A percentile compares a stretch with the other conserved stretches of the same genome.
Conservation (phyloP, 306 rosid species). For the Cucurbita pepo region DNA sequence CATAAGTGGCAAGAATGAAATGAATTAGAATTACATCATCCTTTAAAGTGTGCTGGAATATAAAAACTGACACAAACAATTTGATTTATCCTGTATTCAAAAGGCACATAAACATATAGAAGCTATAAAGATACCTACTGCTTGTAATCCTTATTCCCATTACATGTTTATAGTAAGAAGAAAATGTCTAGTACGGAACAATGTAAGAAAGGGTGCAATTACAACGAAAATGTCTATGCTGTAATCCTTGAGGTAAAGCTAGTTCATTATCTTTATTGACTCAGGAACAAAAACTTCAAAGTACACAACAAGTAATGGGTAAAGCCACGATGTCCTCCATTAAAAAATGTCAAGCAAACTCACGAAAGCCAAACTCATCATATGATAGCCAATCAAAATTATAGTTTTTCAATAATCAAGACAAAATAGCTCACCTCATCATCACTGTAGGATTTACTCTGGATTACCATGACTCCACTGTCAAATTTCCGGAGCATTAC, state of each 20-base stretch:
- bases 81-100: neutral
- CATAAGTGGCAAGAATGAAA: neutral
- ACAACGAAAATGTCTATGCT: neutral
- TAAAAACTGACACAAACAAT: neutral
- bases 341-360: neutral
- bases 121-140: neutral
- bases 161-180: neutral
- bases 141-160: neutral
- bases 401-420: neutral
- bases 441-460: slow-evolving; percentile 83
- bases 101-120: neutral
- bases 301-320: neutral
- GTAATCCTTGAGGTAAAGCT: neutral
- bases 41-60: neutral
- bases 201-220: neutral
- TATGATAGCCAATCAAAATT: neutral
- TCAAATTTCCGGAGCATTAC: slow-evolving; percentile 85
- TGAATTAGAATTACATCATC: neutral
- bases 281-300: neutral
- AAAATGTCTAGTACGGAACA: neutral
- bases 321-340: neutral
- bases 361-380: neutral
- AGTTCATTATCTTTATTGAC: neutral
- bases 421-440: slow-evolving; percentile 42
- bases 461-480: slow-evolving; percentile 97